A percentile compares a stretch with the other conserved stretches of the same genome.
Evolutionary conservation across 2,329 filamentous ascomycete species (phyloP).

Genomic region (Teratosphaeria gauchensis): DNA sequence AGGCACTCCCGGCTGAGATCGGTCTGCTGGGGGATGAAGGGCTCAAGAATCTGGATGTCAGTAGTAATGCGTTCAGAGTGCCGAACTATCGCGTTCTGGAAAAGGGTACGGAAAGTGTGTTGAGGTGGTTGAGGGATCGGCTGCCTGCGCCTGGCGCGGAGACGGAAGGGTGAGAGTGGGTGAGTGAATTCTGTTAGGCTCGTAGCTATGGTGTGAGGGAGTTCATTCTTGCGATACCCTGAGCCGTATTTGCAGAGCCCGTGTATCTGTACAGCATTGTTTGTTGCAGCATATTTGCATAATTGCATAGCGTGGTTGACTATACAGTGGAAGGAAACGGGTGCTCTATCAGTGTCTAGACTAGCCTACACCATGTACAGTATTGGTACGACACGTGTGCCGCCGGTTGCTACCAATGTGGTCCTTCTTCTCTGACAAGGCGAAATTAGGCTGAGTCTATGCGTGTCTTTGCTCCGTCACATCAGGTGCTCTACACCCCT

Average conservation of each 20-base stretch:
- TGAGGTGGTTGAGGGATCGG: slow-evolving; percentile 65
- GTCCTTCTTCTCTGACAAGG: no score
- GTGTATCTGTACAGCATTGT: not conserved
- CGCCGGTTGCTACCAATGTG: no score
- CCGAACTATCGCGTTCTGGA: slow-evolving; percentile 76
- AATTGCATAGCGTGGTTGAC: not conserved
- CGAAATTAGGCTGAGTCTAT: no score
- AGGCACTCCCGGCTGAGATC: slow-evolving; percentile 67
- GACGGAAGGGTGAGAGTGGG: not conserved
- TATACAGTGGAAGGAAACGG: not conserved
- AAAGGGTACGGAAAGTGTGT: slow-evolving; percentile 74
- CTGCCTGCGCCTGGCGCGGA: slow-evolving; percentile 10
- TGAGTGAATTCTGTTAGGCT: not conserved
- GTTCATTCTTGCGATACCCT: not conserved
- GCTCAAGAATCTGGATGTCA: slow-evolving; percentile 62
- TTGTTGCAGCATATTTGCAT: not conserved
- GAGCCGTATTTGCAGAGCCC: not conserved
- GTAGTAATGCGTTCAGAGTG: slow-evolving; percentile 79
- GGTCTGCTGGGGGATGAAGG: slow-evolving; percentile 62
- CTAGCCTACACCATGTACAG: no score
- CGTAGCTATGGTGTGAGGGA: not conserved
- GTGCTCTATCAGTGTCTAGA: no score
- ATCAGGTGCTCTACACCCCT: no score
- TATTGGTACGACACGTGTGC: no score
- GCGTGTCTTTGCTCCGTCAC: no score